Percentiles rank a stretch among this genome's conserved stretches.
Conservation (phyloP, 345 rosid genomes). For the Eutrema japonicum region DNA sequence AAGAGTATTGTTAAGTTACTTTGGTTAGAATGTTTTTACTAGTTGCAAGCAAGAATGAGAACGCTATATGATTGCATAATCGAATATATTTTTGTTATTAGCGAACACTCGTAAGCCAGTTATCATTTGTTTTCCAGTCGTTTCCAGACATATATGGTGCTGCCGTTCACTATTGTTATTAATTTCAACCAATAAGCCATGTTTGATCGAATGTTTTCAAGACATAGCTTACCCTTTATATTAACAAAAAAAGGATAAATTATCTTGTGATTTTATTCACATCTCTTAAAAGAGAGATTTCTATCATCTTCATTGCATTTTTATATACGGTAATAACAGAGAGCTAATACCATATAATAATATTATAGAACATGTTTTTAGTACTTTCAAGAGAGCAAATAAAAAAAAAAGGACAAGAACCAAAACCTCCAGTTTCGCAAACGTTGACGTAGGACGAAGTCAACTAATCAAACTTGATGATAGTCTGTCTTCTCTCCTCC, state of each 20-base stretch:
- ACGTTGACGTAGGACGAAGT: slow-evolving; percentile 13
- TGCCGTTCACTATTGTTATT: slow-evolving; percentile 17
- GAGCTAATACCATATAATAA: too few relatives aligned
- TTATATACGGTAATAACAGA: too few relatives aligned
- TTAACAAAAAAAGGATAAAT: too few relatives aligned
- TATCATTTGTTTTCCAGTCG: not conserved
- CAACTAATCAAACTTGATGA: slow-evolving; percentile 13
- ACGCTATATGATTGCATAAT: slow-evolving; percentile 39
- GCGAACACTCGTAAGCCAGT: slow-evolving; percentile 12
- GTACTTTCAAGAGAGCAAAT: too few relatives aligned
- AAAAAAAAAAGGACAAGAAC: not conserved
- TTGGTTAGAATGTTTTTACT: slow-evolving; percentile 30
- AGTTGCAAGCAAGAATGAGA: slow-evolving; percentile 30
- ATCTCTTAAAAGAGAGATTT: too few relatives aligned
- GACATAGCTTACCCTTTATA: not conserved
- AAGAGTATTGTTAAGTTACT: not conserved
- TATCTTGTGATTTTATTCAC: too few relatives aligned
- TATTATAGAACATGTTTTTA: too few relatives aligned
- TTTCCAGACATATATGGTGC: not conserved
- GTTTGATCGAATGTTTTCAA: not conserved
- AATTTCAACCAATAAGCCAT: not conserved
- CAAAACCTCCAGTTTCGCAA: not conserved
- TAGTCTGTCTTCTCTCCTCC: not conserved
- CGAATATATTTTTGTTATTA: slow-evolving; percentile 35
- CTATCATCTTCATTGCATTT: too few relatives aligned